These are phyloP conservation scores for Agrostemma githago DNA, from an alignment of 148 eudicot genomes.

Conservation along the genomic window DNA sequence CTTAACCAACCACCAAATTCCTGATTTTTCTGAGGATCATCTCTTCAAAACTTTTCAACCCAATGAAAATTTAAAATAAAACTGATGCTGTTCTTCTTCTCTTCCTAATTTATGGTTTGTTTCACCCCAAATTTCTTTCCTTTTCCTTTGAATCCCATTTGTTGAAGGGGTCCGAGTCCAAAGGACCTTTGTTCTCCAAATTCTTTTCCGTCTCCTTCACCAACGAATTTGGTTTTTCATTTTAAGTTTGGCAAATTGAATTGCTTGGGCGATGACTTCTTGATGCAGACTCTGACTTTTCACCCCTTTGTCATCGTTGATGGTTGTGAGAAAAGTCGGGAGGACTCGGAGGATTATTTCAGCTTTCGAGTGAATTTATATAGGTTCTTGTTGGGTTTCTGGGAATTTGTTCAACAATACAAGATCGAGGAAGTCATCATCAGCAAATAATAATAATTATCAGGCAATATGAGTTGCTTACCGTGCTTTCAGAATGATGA, in stretches of 20 bases:
- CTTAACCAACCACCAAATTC: conserved; percentile 13
- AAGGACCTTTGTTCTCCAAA: conserved; percentile 13
- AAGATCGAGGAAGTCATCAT: conserved; percentile 2
- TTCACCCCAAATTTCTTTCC: conserved; percentile 12
- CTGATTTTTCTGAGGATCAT: conserved; percentile 28
- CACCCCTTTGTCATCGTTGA: not conserved
- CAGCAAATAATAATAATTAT: not conserved
- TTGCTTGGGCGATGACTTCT: not conserved
- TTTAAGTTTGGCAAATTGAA: not conserved
- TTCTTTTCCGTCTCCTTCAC: not conserved
- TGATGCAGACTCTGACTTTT: not conserved
- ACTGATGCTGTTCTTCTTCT: not conserved
- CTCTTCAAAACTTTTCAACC: conserved; percentile 9
- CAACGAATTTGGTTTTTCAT: not conserved
- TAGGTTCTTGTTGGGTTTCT: conserved; percentile 5
- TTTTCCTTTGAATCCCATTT: conserved; percentile 16
- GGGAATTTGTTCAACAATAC: conserved; percentile 4
- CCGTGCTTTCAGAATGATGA: conserved; percentile 41
- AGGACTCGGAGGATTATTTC: not conserved
- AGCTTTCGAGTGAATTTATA: conserved; percentile 8
- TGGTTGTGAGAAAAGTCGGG: conserved; percentile 4
- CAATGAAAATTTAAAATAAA: not conserved
- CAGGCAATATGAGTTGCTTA: conserved; percentile 42
- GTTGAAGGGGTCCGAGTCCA: conserved; percentile 19
- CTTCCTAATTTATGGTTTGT: conserved; percentile 20